These are phyloP conservation scores for Colletotrichum scovillei DNA, from an alignment of 2,329 filamentous ascomycete genomes.

Conservation along the genomic window DNA sequence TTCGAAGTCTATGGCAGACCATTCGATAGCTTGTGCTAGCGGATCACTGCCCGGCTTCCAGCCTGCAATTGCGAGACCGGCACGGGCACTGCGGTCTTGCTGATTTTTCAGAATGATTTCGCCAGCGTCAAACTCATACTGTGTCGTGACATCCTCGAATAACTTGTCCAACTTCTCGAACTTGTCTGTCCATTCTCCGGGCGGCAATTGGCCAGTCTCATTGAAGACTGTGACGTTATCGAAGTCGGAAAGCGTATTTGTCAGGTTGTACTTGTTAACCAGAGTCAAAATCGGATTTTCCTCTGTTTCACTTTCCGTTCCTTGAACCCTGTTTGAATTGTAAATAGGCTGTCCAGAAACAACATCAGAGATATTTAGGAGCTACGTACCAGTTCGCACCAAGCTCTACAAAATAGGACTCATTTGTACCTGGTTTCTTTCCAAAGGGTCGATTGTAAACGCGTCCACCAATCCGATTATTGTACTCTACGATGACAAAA, in stretches of 20 bases:
- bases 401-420: conserved; percentile 69
- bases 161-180: conserved; percentile 51
- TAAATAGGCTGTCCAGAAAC: not conserved
- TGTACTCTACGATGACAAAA: conserved; percentile 74
- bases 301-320: conserved; percentile 38
- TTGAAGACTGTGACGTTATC: conserved; percentile 70
- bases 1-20: conserved; percentile 70
- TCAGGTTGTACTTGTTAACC: conserved; percentile 68
- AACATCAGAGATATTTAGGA: not conserved
- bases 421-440: conserved; percentile 53
- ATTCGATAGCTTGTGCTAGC: conserved; percentile 70
- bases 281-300: conserved; percentile 74
- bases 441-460: conserved; percentile 70
- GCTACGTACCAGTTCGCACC: conserved; percentile 72
- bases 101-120: conserved; percentile 67
- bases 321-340: not conserved
- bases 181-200: conserved; percentile 58
- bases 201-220: conserved; percentile 65
- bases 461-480: conserved; percentile 71
- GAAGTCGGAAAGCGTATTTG: conserved; percentile 69
- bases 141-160: conserved; percentile 48
- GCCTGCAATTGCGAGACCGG: conserved; percentile 67
- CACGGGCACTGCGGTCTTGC: conserved; percentile 70
- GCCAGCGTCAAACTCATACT: conserved; percentile 64
- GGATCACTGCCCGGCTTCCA: conserved; percentile 71